These are phyloP conservation scores for Stachybotrys echinatus DNA, from an alignment of 2,329 filamentous ascomycete species.

Conservation along the genomic window DNA sequence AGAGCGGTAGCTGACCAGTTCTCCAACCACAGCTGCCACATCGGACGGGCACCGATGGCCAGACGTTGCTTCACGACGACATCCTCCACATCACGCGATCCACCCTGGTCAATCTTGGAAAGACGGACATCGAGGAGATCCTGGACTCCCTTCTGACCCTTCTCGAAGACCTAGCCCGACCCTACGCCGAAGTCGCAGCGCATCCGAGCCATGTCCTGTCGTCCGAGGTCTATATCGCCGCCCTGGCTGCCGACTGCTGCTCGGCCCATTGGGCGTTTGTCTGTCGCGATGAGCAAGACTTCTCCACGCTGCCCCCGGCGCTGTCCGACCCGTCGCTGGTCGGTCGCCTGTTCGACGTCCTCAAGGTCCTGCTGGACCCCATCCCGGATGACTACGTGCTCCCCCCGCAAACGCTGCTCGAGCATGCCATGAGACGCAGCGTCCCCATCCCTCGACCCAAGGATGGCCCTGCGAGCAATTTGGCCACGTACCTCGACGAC, in stretches of 20 bases:
- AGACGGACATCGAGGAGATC: conserved; percentile 45
- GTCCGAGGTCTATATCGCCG: conserved; percentile 60
- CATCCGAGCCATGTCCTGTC: conserved; percentile 57
- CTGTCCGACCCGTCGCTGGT: conserved; percentile 46
- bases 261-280: conserved; percentile 52
- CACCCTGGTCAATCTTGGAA: conserved; percentile 57
- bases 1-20: no score
- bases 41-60: conserved; percentile 51
- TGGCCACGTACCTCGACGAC: background rate
- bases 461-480: conserved; percentile 1
- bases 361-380: conserved; percentile 53
- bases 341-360: conserved; percentile 46
- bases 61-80: conserved; percentile 55
- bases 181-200: conserved; percentile 43
- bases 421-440: conserved; percentile 38
- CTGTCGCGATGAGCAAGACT: conserved; percentile 18
- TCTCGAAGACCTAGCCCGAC: conserved; percentile 52
- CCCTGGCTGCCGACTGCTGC: conserved; percentile 61
- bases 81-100: conserved; percentile 55
- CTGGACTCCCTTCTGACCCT: conserved; percentile 52
- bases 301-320: conserved; percentile 21
- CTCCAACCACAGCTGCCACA: conserved; percentile 64
- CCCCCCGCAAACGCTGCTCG: conserved; percentile 52
- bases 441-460: conserved; percentile 24
- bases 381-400: conserved; percentile 52